Evolutionary conservation across 108 stramenopile genomes (phyloP).

Genomic region (Stephanodiscus minutulus): DNA sequence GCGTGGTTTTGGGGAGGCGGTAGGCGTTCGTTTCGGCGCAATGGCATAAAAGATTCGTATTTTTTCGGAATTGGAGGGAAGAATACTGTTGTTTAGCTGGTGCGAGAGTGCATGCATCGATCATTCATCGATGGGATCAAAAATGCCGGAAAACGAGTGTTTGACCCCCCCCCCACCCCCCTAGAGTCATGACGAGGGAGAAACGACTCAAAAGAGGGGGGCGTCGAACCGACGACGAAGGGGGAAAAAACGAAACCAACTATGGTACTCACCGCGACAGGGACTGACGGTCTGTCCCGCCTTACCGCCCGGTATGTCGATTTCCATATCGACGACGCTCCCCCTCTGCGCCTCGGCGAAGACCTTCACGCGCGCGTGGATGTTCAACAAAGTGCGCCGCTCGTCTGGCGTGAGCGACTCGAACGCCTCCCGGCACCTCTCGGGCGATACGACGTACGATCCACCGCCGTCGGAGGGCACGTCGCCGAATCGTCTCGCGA

Average conservation of each 20-base stretch:
- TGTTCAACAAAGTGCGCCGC: slow-evolving; percentile 72
- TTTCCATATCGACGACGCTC: slow-evolving; percentile 80
- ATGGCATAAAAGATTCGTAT: no score
- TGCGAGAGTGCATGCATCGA: no score
- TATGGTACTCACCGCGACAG: slow-evolving; percentile 60
- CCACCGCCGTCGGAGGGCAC: slow-evolving; percentile 40
- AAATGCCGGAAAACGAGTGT: no score
- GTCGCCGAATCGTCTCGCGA: slow-evolving; percentile 76
- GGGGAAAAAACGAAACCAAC: neutral
- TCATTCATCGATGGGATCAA: no score
- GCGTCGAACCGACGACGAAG: neutral
- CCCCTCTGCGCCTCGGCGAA: slow-evolving; percentile 93
- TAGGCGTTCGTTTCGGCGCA: no score
- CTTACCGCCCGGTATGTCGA: slow-evolving; percentile 94
- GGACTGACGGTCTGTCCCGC: slow-evolving; percentile 97
- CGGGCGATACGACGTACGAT: slow-evolving; percentile 52
- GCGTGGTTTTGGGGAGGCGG: neutral
- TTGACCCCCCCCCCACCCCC: no score
- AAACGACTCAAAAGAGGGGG: slow-evolving; percentile 1
- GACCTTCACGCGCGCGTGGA: slow-evolving; percentile 76
- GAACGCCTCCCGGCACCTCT: slow-evolving; percentile 70
- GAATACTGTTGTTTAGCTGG: no score
- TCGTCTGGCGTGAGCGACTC: slow-evolving; percentile 60
- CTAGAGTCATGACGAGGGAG: neutral
- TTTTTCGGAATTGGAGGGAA: no score